Conservation (phyloP, 805 yeast genomes). For the Sporopachydermia quercuum region DNA sequence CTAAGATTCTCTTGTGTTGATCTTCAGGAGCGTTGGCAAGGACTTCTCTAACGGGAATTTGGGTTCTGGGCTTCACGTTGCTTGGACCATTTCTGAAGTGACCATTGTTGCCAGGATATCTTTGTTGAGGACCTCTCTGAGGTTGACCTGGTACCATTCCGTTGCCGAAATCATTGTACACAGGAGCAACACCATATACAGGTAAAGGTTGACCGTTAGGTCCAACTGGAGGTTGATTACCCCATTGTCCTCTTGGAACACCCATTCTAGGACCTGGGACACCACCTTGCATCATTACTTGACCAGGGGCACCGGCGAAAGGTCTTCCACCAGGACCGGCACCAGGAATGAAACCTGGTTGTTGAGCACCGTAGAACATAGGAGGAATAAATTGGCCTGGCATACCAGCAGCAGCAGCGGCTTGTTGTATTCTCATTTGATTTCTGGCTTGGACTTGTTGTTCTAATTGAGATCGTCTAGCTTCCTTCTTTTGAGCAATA, state of each 20-base stretch:
- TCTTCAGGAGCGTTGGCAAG: conserved; percentile 41
- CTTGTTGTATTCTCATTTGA: conserved; percentile 96
- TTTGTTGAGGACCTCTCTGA: conserved; percentile 20
- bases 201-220: conserved; percentile 78
- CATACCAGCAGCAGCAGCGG: conserved; percentile 53
- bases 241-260: conserved; percentile 56
- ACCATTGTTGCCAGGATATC: conserved; percentile 11
- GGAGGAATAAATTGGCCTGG: conserved; percentile 83
- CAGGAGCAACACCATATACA: conserved; percentile 78
- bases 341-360: conserved; percentile 62
- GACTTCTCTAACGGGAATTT: background rate
- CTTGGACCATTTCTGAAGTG: conserved; percentile 1
- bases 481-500: conserved; percentile 96
- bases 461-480: conserved; percentile 90
- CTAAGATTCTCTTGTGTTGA: conserved; percentile 93
- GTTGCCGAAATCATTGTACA: conserved; percentile 40
- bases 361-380: conserved; percentile 61
- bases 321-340: conserved; percentile 25
- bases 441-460: conserved; percentile 97
- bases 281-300: conserved; percentile 54
- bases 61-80: background rate
- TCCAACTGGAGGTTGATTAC: conserved; percentile 38
- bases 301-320: conserved; percentile 70
- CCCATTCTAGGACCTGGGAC: conserved; percentile 51
- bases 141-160: conserved; percentile 30